Percentiles rank a stretch among this genome's conserved stretches.
Conservation (phyloP, 2,329 filamentous ascomycete species). For the Metarhizium brunneum region DNA sequence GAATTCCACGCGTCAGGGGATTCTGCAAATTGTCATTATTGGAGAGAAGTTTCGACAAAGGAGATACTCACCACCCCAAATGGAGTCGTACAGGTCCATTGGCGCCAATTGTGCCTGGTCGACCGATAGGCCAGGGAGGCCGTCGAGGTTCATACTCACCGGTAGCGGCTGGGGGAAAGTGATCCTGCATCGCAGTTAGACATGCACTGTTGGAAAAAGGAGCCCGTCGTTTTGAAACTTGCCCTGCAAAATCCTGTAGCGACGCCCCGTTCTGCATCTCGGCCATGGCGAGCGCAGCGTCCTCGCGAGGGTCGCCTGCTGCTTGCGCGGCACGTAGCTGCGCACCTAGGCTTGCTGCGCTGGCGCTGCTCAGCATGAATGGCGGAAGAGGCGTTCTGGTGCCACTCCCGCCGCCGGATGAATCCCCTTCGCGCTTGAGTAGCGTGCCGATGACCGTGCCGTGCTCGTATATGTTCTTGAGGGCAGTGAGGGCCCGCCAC, state of each 20-base stretch:
- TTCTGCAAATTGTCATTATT: constrained; percentile 27
- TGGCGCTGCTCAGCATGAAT: constrained; percentile 15
- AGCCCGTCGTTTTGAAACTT: constrained; percentile 7
- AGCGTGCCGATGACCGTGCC: constrained; percentile 44
- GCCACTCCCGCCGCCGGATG: constrained; percentile 36
- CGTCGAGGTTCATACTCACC: constrained; percentile 28
- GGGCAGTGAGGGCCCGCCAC: constrained; percentile 48
- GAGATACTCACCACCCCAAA: constrained; percentile 54
- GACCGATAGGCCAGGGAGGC: constrained; percentile 39
- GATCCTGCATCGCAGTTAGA: constrained; percentile 15
- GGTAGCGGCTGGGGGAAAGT: constrained; percentile 30
- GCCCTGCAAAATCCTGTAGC: constrained; percentile 36
- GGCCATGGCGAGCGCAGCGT: constrained; percentile 55
- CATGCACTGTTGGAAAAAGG: neutral
- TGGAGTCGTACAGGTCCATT: constrained; percentile 59
- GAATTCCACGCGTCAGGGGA: constrained; percentile 51
- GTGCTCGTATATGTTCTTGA: constrained; percentile 59
- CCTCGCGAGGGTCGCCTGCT: constrained; percentile 44
- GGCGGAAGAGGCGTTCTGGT: constrained; percentile 30
- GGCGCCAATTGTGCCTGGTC: constrained; percentile 53
- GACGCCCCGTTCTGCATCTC: constrained; percentile 51
- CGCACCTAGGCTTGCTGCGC: constrained; percentile 13
- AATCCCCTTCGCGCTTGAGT: constrained; percentile 40
- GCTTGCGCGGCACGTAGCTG: constrained; percentile 18
- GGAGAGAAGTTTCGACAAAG: neutral